These are phyloP conservation scores for Arthrobotrys megalospora DNA, from an alignment of 2,329 filamentous ascomycete genomes.

Conservation along the genomic window DNA sequence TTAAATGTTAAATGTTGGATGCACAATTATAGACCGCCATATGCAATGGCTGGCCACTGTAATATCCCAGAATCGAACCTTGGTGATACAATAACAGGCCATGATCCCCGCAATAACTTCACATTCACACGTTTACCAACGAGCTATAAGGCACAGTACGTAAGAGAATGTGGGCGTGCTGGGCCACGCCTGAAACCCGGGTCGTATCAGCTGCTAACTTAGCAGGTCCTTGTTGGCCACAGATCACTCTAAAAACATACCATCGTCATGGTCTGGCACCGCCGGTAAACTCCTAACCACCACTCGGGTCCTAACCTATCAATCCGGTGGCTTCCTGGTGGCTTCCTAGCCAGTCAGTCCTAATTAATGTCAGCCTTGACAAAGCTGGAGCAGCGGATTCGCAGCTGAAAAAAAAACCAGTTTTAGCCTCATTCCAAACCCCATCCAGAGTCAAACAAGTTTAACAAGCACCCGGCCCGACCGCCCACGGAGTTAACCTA, in stretches of 20 bases:
- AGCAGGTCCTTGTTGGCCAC: slow-evolving; percentile 21
- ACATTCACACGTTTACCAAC: not conserved
- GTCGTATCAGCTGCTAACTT: slow-evolving; percentile 35
- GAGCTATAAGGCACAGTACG: slow-evolving; percentile 8
- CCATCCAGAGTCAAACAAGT: slow-evolving; percentile 28
- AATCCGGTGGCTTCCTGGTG: slow-evolving; percentile 26
- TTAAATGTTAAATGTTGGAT: too few species aligned
- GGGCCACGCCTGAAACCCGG: slow-evolving; percentile 29
- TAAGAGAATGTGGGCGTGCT: slow-evolving; percentile 14
- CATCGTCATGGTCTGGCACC: slow-evolving; percentile 25
- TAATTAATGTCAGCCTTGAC: slow-evolving; percentile 39
- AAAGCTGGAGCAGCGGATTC: slow-evolving; percentile 16
- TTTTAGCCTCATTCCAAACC: slow-evolving; percentile 34
- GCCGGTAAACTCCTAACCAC: slow-evolving; percentile 18
- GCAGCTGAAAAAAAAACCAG: slow-evolving; percentile 32
- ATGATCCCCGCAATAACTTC: slow-evolving; percentile 9
- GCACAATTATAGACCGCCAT: not conserved
- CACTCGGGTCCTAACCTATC: slow-evolving; percentile 35
- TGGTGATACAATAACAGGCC: slow-evolving; percentile 5
- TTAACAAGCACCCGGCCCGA: slow-evolving; percentile 30
- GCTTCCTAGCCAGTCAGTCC: slow-evolving; percentile 24
- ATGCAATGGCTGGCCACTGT: too few species aligned
- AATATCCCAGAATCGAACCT: too few species aligned
- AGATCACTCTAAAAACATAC: slow-evolving; percentile 34
- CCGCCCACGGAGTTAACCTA: slow-evolving; percentile 36